Conservation (phyloP, 805 yeast species). For the Blastobotrys americana region DNA sequence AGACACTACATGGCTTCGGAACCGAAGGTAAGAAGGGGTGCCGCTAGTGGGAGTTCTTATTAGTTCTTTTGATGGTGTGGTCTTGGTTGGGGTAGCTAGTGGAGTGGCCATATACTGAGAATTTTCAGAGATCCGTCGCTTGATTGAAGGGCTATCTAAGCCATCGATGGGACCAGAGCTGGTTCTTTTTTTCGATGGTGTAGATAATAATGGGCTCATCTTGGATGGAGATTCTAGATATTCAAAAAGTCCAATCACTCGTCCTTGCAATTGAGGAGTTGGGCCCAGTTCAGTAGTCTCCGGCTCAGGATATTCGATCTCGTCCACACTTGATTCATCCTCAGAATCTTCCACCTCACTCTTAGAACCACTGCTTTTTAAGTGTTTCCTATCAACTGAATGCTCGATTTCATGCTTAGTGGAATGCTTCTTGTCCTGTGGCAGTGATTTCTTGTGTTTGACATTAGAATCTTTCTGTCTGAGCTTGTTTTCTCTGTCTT, state of each 20-base stretch:
- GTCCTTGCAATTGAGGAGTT: constrained; percentile 79
- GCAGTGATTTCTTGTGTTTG: background rate
- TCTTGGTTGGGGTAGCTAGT: background rate
- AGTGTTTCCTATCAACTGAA: background rate
- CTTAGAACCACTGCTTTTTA: background rate
- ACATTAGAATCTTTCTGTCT: background rate
- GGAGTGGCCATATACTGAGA: background rate
- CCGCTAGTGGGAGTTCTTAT: background rate
- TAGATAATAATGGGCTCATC: background rate
- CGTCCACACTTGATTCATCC: background rate
- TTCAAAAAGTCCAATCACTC: constrained; percentile 68
- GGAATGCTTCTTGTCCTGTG: too few relatives aligned
- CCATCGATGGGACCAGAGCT: too few relatives aligned
- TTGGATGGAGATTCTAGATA: constrained; percentile 21
- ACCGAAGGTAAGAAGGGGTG: constrained; percentile 12
- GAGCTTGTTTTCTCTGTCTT: background rate
- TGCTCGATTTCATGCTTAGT: background rate
- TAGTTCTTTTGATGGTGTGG: background rate
- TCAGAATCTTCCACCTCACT: background rate
- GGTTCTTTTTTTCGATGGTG: constrained; percentile 5
- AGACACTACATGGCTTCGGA: constrained; percentile 18
- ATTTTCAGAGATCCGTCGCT: background rate
- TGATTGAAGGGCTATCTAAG: constrained; percentile 1
- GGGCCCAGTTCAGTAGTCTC: constrained; percentile 71
- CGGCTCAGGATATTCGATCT: constrained; percentile 5